A percentile compares a stretch with the other conserved stretches of the same genome.
These are phyloP conservation scores for Acanthochlamys bracteata DNA, from an alignment of 106 monocot species.

Conservation along the genomic window DNA sequence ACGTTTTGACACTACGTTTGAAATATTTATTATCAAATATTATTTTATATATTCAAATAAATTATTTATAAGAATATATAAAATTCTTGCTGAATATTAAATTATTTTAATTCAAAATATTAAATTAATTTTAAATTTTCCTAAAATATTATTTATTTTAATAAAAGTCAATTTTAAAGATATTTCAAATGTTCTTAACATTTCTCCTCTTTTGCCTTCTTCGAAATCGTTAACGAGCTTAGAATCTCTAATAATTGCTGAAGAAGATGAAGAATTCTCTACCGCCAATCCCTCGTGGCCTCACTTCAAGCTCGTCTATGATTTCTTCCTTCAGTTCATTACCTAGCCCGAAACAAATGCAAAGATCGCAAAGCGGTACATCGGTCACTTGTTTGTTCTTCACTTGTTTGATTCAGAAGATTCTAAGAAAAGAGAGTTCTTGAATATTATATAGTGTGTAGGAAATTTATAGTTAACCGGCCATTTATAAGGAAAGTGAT, in stretches of 20 bases:
- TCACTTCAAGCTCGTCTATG: constrained; percentile 21
- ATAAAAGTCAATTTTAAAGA: too few relatives aligned
- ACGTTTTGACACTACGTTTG: too few relatives aligned
- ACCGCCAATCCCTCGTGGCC: constrained; percentile 18
- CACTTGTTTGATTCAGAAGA: constrained; percentile 16
- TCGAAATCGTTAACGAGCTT: not conserved
- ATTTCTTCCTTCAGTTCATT: constrained; percentile 18
- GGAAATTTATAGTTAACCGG: constrained; percentile 19
- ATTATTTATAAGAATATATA: too few relatives aligned
- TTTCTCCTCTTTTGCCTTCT: constrained; percentile 21
- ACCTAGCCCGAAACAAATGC: constrained; percentile 15
- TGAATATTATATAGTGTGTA: constrained; percentile 16
- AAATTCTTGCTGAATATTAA: too few relatives aligned
- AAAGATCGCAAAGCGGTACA: constrained; percentile 22
- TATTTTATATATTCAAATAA: too few relatives aligned
- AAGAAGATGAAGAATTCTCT: constrained; percentile 17
- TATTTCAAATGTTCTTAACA: too few relatives aligned
- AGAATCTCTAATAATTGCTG: not conserved
- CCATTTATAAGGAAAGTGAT: constrained; percentile 18
- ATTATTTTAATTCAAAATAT: too few relatives aligned
- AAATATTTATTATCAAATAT: too few relatives aligned
- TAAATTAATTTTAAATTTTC: too few relatives aligned
- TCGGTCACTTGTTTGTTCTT: constrained; percentile 14
- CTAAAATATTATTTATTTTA: too few relatives aligned
- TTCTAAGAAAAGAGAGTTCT: constrained; percentile 12